A percentile compares a stretch with the other conserved stretches of the same genome.
These are phyloP conservation scores for Talaromyces islandicus DNA, from an alignment of 2,329 filamentous ascomycete genomes.

Conservation along the genomic window DNA sequence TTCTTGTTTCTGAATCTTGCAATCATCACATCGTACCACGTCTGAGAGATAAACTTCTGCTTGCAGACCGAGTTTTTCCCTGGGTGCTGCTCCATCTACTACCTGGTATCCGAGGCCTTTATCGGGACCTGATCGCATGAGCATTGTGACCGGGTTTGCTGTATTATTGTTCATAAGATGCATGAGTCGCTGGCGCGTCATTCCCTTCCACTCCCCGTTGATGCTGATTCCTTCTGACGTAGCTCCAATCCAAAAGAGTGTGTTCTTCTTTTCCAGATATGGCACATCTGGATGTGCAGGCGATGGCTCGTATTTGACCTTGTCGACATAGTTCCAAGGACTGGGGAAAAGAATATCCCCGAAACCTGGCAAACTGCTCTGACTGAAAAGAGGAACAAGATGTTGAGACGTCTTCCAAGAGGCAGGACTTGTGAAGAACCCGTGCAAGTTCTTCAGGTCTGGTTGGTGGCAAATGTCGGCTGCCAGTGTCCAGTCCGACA, in stretches of 20 bases:
- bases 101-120: constrained; percentile 51
- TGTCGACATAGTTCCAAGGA: constrained; percentile 57
- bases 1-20: constrained; percentile 47
- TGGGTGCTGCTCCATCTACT: constrained; percentile 34
- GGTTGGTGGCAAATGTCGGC: constrained; percentile 70
- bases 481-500: constrained; percentile 59
- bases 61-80: constrained; percentile 48
- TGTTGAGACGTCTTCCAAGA: constrained; percentile 57
- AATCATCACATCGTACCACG: constrained; percentile 55
- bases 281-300: constrained; percentile 45
- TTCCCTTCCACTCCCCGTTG: constrained; percentile 58
- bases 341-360: constrained; percentile 70
- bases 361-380: constrained; percentile 66
- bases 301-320: constrained; percentile 47
- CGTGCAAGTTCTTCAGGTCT: constrained; percentile 64
- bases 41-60: constrained; percentile 55
- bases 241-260: constrained; percentile 69
- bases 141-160: constrained; percentile 44
- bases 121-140: constrained; percentile 44
- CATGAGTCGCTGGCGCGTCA: constrained; percentile 65
- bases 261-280: constrained; percentile 59
- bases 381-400: constrained; percentile 69
- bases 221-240: constrained; percentile 52
- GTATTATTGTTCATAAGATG: constrained; percentile 60
- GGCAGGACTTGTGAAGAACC: constrained; percentile 63